Conservation (phyloP, 2,329 filamentous ascomycete genomes). For the Venturia pyrina region DNA sequence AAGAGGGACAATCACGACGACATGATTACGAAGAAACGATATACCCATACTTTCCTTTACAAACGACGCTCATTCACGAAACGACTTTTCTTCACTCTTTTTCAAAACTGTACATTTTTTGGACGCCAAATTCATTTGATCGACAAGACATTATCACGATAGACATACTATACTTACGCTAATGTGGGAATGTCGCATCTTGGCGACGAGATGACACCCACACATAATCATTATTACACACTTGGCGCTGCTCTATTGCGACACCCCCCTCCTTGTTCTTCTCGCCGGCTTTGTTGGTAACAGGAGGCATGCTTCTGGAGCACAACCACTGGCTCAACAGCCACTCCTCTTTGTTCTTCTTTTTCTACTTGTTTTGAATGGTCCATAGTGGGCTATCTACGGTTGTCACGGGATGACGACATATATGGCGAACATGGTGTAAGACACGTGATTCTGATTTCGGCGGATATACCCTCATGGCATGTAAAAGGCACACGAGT, state of each 20-base stretch:
- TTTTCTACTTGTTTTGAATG: background rate
- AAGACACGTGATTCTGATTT: background rate
- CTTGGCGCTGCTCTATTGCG: background rate
- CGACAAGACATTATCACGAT: background rate
- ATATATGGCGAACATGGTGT: background rate
- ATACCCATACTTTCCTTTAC: conserved; percentile 6
- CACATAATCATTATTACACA: background rate
- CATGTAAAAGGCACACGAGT: conserved; percentile 1
- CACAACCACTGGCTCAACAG: background rate
- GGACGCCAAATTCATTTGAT: background rate
- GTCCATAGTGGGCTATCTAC: background rate
- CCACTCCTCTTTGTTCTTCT: background rate
- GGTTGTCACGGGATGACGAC: background rate
- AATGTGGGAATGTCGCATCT: conserved; percentile 2
- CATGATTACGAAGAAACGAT: conserved; percentile 1
- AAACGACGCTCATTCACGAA: conserved; percentile 6
- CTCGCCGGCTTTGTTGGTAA: background rate
- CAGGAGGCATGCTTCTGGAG: background rate
- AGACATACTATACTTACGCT: background rate
- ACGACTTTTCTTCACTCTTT: background rate
- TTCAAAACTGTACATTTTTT: background rate
- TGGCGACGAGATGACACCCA: conserved; percentile 3
- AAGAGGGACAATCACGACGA: background rate
- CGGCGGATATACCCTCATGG: conserved; percentile 6
- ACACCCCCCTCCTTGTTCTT: background rate